Evolutionary conservation across 1,284 basidiomycete species (phyloP), one percentile per base, ranked within the genome.

Genomic region (Heterobasidion parviporum): DNA sequence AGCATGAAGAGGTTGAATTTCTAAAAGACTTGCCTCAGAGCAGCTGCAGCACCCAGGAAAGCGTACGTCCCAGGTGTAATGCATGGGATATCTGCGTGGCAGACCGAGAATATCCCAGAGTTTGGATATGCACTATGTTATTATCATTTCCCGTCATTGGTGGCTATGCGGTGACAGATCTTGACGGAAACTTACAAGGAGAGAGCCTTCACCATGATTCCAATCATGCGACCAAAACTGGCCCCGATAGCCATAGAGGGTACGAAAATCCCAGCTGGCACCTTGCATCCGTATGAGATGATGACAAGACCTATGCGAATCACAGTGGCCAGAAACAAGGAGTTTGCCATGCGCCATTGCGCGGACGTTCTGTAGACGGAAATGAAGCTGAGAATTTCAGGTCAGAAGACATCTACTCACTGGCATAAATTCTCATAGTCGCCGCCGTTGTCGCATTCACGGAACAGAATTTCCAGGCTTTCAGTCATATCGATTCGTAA

Each of bases 51-150:
- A 12, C 95, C 94, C 14, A 98, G 78, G 64, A 98, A 90, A 0
- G 95, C 95, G 70, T 98, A 98, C 7, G 96, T 99, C 12, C 97
- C 97, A 0, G 97, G 97, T 0, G 96, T 98, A 65, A 99, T 99
- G 66, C 97, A 99, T 0, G 94, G 94, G 12, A 89, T 82, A 67
- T 98, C 92, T 1, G 94, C 94, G 34, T 83, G 81, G 67, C 97
- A 99, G 36, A 89, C 85, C 0, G 90, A 84, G 66, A 99, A 99
- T 59, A 95, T 89, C 1, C 92, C 87, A 38, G 88, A 88, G 32
- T 83, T 73, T 0, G 90, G 90, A 68, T 91, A 88, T 1, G 93
- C 79, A 52, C 92, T 96, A 26, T 26, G 26, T 26, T 26, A 26
- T 26, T 26, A 26, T 6, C 26, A 26, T 26, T 26, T 26, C 26